Evolutionary conservation across 176 grass and related monocot genomes (phyloP), one percentile per base, ranked within the genome.

Genomic region (Alloteropsis semialata): DNA sequence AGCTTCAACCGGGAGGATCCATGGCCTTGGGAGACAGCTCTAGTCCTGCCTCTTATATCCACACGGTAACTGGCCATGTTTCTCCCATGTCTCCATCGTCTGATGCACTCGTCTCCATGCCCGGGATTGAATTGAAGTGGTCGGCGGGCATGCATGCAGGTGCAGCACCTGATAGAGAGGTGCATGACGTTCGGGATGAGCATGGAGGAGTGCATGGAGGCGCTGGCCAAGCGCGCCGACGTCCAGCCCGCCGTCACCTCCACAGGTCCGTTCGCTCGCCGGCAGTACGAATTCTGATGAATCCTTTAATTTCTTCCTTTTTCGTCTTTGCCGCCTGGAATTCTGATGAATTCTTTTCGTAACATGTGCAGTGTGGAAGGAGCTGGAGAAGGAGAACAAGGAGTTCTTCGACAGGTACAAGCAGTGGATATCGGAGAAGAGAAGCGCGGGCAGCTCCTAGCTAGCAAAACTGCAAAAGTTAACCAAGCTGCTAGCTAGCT

Each of bases 201-300:
- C 91, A 92, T 97, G 91, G 94, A 97, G 69, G 94, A 97, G 87
- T 97, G 91, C 84, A 86, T 92, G 84, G 91, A 92, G 56, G 79
- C 84, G 64, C 87, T 97, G 38, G 57, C 87, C 38, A 86, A 90
- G 81, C 94, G 84, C 77, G 94, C 94, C 62, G 81, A 94, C 41
- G 81, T 97, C 27, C 87, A 76, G 51, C 89, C 94, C 0, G 70
- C 81, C 65, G 84, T 97, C 76, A 92, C 94, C 28, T 97, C 94
- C 21, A 97, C 94, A 84, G 94, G 94, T 94, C 15, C 39, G 39
- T 46, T 6, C 49, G 5, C 11, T 5, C 15, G 46, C 6, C 44
- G 4, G 12, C 44, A 46, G 0, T n/a, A n/a, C n/a, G n/a, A n/a
- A n/a, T n/a, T n/a, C n/a, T n/a, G n/a, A n/a, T n/a, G n/a, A n/a